phyloP scores from a whole-genome alignment of 768 basidiomycete genomes.

The Mycena amicta region DNA sequence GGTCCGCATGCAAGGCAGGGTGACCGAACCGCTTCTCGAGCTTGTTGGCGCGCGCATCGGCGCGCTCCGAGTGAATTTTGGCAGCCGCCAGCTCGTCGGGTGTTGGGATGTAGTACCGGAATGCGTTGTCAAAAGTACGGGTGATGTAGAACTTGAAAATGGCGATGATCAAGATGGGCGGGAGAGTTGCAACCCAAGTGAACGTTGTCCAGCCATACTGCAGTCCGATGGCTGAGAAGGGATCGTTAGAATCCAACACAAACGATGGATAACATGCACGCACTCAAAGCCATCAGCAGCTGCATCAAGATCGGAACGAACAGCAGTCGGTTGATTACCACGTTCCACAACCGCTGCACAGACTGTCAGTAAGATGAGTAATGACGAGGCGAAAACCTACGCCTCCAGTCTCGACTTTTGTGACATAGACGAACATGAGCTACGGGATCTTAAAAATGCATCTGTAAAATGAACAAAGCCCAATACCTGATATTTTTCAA shows the following conservation, averaged over 20 bases:
- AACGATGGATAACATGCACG: too few species aligned
- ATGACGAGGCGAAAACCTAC: conserved; percentile 46
- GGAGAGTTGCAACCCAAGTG: conserved; percentile 82
- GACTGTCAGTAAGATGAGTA: conserved; percentile 4
- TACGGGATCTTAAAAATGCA: too few species aligned
- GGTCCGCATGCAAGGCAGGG: conserved; percentile 82
- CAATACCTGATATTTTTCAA: conserved; percentile 79
- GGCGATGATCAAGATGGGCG: conserved; percentile 78
- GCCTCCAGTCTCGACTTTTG: conserved; percentile 91
- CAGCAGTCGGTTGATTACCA: conserved; percentile 87
- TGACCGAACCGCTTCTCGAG: conserved; percentile 94
- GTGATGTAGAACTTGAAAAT: conserved; percentile 86
- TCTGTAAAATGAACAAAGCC: background rate
- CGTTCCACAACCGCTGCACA: conserved; percentile 85
- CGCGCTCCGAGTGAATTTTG: conserved; percentile 76
- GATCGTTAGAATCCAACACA: conserved; percentile 10
- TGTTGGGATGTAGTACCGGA: conserved; percentile 84
- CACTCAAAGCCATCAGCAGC: conserved; percentile 81
- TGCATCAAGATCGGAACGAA: conserved; percentile 86
- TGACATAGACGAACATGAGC: conserved; percentile 90
- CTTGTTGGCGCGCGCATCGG: conserved; percentile 70
- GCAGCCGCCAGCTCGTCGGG: conserved; percentile 73
- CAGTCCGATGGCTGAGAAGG: conserved; percentile 76
- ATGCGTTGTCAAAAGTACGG: conserved; percentile 63
- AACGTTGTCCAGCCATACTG: conserved; percentile 74